Evolutionary conservation across 345 rosid genomes (phyloP).

Genomic region (Nephelium lappaceum): DNA sequence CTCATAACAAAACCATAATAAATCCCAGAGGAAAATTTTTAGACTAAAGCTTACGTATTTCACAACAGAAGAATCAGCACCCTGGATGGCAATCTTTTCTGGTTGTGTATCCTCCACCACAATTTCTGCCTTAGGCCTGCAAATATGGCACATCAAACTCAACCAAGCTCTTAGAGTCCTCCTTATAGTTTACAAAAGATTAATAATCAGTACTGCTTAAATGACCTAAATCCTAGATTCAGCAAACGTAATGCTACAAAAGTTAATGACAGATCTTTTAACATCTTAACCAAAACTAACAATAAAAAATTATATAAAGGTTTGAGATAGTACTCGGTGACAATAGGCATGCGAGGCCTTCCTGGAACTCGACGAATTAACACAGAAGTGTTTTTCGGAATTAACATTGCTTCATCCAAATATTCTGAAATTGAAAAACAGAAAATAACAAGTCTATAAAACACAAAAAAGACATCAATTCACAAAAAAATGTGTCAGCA

Average conservation of each 20-base stretch:
- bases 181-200: constrained; percentile 9
- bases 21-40: background rate
- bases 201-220: background rate
- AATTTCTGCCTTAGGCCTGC: constrained; percentile 69
- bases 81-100: constrained; percentile 51
- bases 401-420: constrained; percentile 91
- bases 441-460: constrained; percentile 50
- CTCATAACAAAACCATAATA: background rate
- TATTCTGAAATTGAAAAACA: constrained; percentile 89
- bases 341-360: constrained; percentile 94
- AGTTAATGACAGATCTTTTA: background rate
- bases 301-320: constrained; percentile 37
- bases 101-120: constrained; percentile 51
- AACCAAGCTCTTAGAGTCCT: constrained; percentile 25
- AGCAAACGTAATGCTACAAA: background rate
- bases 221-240: background rate
- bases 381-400: constrained; percentile 97
- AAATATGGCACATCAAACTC: constrained; percentile 33
- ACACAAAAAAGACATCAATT: constrained; percentile 34
- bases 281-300: constrained; percentile 20
- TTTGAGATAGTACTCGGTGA: constrained; percentile 75
- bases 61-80: constrained; percentile 52
- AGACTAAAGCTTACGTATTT: constrained; percentile 58
- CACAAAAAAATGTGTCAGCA: constrained; percentile 17
- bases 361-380: constrained; percentile 98